phyloP scores from a whole-genome alignment of 495 filamentous ascomycete genomes.

The Podospora comata region DNA sequence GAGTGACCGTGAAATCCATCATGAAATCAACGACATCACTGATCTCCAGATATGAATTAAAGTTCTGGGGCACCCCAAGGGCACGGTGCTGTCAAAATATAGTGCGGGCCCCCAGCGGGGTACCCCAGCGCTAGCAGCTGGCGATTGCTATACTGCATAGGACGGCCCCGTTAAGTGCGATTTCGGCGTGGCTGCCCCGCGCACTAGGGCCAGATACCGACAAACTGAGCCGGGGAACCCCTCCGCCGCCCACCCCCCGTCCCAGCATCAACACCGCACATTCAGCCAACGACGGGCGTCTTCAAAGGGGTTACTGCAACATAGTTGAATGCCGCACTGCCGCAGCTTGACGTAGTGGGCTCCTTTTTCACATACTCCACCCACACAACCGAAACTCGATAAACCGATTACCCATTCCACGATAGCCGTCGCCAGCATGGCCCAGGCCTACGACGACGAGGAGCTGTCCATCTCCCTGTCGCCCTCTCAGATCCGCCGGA shows the following conservation, averaged over 20 bases:
- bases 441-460: conserved; percentile 71
- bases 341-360: conserved; percentile 5
- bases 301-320: neutral
- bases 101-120: neutral
- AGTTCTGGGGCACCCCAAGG: neutral
- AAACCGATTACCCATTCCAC: neutral
- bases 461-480: conserved; percentile 87
- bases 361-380: neutral
- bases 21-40: neutral
- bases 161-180: neutral
- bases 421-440: conserved; percentile 42
- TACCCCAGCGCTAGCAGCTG: neutral
- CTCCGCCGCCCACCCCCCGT: neutral
- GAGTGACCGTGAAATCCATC: too few species aligned
- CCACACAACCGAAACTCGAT: conserved; percentile 7
- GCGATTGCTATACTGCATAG: neutral
- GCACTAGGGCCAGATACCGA: neutral
- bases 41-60: neutral
- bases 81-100: neutral
- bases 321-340: neutral
- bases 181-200: conserved; percentile 1
- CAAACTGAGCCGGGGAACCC: neutral
- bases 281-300: neutral
- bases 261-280: neutral
- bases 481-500: conserved; percentile 58